A percentile compares a stretch with the other conserved stretches of the same genome.
Conservation (phyloP, 768 basidiomycete genomes). For the Leccinum olivaceopallidum region DNA sequence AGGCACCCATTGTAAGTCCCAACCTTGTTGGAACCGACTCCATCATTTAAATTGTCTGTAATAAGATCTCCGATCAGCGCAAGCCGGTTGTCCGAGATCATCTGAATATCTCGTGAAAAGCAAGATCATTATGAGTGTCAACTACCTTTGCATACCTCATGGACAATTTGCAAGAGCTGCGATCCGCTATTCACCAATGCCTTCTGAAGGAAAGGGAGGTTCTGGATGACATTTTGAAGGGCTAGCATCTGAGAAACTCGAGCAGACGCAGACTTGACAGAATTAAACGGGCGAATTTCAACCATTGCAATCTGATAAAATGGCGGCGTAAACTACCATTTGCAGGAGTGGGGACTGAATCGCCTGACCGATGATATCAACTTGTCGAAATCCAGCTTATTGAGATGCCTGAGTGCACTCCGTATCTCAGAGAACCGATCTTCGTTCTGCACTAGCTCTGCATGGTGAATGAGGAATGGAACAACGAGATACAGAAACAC, state of each 20-base stretch:
- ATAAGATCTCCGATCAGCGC: constrained; percentile 61
- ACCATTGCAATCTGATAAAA: constrained; percentile 60
- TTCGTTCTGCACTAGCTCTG: constrained; percentile 78
- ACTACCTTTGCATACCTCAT: constrained; percentile 43
- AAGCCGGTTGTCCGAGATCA: constrained; percentile 75
- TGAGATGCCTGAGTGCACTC: constrained; percentile 66
- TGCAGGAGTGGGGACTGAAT: not conserved
- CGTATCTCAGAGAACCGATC: constrained; percentile 69
- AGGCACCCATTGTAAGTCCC: not conserved
- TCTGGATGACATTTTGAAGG: constrained; percentile 69
- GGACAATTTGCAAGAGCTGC: constrained; percentile 61
- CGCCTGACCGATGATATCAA: constrained; percentile 64
- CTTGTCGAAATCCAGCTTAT: constrained; percentile 88
- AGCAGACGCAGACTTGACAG: constrained; percentile 63
- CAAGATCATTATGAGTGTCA: not conserved
- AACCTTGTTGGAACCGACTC: constrained; percentile 61
- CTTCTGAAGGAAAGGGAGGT: constrained; percentile 60
- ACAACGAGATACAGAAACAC: not conserved
- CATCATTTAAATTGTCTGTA: constrained; percentile 70
- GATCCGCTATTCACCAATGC: constrained; percentile 60
- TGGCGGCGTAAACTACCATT: not conserved
- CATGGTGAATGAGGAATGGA: constrained; percentile 4
- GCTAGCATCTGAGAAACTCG: constrained; percentile 80
- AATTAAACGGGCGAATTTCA: constrained; percentile 53
- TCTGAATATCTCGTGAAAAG: constrained; percentile 37